Base-by-base conservation (phyloP, 331 rosid species). In the Cydonia oblonga region DNA sequence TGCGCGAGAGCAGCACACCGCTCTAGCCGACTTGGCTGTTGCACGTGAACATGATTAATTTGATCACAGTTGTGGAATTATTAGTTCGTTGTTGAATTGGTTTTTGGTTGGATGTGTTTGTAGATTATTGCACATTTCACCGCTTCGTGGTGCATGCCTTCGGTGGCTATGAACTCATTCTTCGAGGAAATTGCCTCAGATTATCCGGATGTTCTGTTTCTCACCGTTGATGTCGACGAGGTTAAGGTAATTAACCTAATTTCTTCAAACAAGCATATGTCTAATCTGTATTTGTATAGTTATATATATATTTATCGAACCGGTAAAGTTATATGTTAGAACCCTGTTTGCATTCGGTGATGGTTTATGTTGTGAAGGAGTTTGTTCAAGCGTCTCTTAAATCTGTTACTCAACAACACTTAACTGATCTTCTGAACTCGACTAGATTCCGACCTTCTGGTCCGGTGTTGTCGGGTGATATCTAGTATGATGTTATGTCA, bases 131-230 rank as follows among this genome's bases (percentile, higher is more conserved):
- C 81, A 42, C 98, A 95, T 77, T 95, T 95, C 81, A 83, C 88
- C 79, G 96, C 97, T 74, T 84, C 96, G 38, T 95, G 98, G 97
- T 95, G 98, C 82, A 85, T 95, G 84, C 98, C 97, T 73, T 95
- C 97, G 24, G 96, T 95, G 76, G 96, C 86, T 72, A 95, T 95
- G 98, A 81, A 56, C 74, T 84, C 97, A 1, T 32, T 81, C 64
- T 85, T 91, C 75, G 91, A 95, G 62, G 96, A 91, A 56, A 9
- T 91, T 73, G 93, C 97, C 76, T 75, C 79, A 19, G 78, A 16
- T 76, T 83, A 84, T 84, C 82, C 82, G 32, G 90, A 85, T 82
- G 84, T 69, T 80, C 79, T 85, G 81, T 95, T 95, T 83, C 97
- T 95, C 77, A 66, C 82, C 1, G 96, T 93, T 46, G 98, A 95